Conservation (phyloP, 2,329 filamentous ascomycete genomes). For the Thelonectria olida region DNA sequence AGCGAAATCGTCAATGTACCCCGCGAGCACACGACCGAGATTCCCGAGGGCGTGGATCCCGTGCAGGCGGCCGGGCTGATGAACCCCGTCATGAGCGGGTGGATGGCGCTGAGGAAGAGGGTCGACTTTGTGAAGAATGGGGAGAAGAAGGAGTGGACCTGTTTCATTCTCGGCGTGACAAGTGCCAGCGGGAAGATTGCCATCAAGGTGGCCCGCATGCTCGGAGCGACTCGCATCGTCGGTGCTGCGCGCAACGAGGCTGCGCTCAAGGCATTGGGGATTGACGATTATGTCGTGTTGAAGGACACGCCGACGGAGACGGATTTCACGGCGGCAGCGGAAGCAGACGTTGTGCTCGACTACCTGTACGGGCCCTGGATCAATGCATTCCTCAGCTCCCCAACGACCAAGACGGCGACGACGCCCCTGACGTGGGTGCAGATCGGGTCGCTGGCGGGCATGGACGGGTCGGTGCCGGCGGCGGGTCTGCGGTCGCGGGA, state of each 20-base stretch:
- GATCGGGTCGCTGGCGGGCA: constrained; percentile 56
- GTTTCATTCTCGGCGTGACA: constrained; percentile 63
- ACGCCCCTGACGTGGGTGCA: constrained; percentile 62
- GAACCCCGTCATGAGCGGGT: constrained; percentile 65
- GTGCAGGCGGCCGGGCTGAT: constrained; percentile 60
- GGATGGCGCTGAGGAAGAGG: constrained; percentile 64
- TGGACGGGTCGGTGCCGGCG: constrained; percentile 51
- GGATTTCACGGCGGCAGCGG: constrained; percentile 56
- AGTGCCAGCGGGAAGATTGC: constrained; percentile 62
- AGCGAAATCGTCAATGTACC: constrained; percentile 59
- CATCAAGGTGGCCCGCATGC: constrained; percentile 54
- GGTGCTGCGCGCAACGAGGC: constrained; percentile 59
- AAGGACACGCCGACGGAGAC: constrained; percentile 48
- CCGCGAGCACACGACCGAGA: constrained; percentile 45
- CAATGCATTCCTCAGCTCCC: constrained; percentile 50
- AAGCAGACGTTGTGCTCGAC: constrained; percentile 64
- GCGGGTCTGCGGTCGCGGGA: constrained; percentile 58
- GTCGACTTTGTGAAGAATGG: constrained; percentile 42
- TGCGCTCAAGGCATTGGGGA: constrained; percentile 51
- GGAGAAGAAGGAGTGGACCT: constrained; percentile 52
- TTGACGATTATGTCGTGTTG: constrained; percentile 58
- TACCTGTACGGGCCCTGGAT: constrained; percentile 63
- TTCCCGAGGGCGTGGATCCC: constrained; percentile 57
- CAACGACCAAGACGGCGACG: constrained; percentile 45
- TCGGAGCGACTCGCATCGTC: constrained; percentile 60